These are phyloP conservation scores for Geotrichum reessii DNA, from an alignment of 1,139 yeast species.

Conservation along the genomic window DNA sequence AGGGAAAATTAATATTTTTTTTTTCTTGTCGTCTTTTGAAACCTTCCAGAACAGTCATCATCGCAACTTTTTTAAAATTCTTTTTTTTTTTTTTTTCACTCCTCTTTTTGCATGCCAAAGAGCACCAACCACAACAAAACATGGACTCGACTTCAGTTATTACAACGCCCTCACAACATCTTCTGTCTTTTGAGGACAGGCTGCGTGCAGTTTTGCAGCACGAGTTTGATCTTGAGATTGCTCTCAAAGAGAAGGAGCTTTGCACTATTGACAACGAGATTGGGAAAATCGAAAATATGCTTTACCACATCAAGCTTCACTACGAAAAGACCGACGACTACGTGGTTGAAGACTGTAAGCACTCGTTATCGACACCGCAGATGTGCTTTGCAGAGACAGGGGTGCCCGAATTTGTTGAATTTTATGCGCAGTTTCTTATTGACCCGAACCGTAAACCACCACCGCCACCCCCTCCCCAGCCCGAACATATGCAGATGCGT, in stretches of 20 bases:
- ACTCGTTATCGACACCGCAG: not conserved
- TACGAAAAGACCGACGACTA: constrained; percentile 20
- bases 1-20: not conserved
- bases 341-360: not conserved
- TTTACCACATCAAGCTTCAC: constrained; percentile 35
- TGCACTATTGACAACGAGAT: constrained; percentile 55
- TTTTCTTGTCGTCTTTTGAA: not conserved
- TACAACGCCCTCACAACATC: not conserved
- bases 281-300: constrained; percentile 57
- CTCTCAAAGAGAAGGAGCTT: constrained; percentile 63
- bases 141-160: not conserved
- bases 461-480: constrained; percentile 1
- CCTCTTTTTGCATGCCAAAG: not conserved
- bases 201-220: constrained; percentile 32
- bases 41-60: not conserved
- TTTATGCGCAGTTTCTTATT: constrained; percentile 36
- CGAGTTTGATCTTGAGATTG: constrained; percentile 63
- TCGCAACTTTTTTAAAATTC: not conserved
- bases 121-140: not conserved
- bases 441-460: constrained; percentile 19
- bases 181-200: not conserved
- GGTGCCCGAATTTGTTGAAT: constrained; percentile 48
- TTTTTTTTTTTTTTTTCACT: not conserved
- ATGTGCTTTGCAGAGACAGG: constrained; percentile 33
- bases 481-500: not conserved